A percentile compares a stretch with the other conserved stretches of the same genome.
phyloP scores from a whole-genome alignment of 441 rosid genomes.

The Manihot esculenta region DNA sequence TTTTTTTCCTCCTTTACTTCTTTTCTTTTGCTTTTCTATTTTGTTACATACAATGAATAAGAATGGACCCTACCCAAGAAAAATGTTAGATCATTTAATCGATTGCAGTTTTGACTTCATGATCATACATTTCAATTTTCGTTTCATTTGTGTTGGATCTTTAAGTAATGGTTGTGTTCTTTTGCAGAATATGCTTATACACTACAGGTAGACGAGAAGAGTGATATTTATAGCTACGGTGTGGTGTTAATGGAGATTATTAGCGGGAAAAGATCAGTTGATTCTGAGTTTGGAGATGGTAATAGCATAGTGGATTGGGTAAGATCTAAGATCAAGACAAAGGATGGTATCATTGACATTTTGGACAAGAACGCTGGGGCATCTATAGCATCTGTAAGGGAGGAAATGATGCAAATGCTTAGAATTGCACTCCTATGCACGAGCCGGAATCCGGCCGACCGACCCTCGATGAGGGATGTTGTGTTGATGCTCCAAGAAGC shows the following conservation, averaged over 20 bases:
- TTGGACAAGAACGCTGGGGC: conserved; percentile 74
- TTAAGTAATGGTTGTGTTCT: background rate
- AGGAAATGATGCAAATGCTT: conserved; percentile 88
- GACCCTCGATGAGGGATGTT: conserved; percentile 97
- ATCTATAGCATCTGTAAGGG: conserved; percentile 57
- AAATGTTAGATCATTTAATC: conserved; percentile 22
- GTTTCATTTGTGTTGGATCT: background rate
- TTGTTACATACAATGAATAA: background rate
- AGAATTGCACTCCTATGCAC: conserved; percentile 85
- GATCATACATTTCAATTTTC: background rate
- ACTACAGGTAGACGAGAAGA: conserved; percentile 87
- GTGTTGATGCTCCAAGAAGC: conserved; percentile 88
- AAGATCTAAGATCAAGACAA: conserved; percentile 63
- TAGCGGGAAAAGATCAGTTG: conserved; percentile 76
- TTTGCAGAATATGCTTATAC: conserved; percentile 86
- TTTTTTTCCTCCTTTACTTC: background rate
- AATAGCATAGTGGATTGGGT: conserved; percentile 96
- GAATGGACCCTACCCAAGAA: conserved; percentile 23
- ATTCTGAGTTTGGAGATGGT: conserved; percentile 89
- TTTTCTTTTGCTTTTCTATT: conserved; percentile 2
- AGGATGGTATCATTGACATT: conserved; percentile 54
- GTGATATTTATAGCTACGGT: conserved; percentile 90
- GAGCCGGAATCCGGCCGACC: conserved; percentile 66
- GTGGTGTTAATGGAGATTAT: conserved; percentile 85
- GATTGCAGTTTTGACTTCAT: conserved; percentile 28